Evolutionary conservation across 2,329 filamentous ascomycete genomes (phyloP).

Genomic region (Colletotrichum magnum): DNA sequence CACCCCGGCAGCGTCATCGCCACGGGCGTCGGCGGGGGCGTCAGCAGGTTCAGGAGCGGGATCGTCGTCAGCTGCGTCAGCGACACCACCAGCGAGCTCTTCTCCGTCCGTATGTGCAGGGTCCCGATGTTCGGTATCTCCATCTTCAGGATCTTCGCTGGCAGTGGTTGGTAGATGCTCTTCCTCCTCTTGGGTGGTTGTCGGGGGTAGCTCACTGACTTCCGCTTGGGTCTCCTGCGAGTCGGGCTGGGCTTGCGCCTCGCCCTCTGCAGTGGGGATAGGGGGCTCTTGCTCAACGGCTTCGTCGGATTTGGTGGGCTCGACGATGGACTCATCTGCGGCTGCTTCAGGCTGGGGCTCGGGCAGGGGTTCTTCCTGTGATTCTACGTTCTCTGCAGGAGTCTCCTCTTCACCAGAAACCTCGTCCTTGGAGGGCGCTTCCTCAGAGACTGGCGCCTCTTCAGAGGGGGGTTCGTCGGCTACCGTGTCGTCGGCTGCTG

Average conservation of each 20-base stretch:
- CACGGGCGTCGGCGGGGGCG: conserved; percentile 25
- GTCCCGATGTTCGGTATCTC: conserved; percentile 33
- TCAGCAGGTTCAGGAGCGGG: conserved; percentile 29
- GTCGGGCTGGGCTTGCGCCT: conserved; percentile 52
- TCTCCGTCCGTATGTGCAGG: conserved; percentile 25
- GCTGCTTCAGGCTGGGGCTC: neutral
- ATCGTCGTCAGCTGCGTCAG: conserved; percentile 30
- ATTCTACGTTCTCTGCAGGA: neutral
- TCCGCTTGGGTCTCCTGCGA: conserved; percentile 23
- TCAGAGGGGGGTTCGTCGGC: neutral
- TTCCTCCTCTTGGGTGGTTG: conserved; percentile 23
- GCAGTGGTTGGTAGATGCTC: conserved; percentile 30
- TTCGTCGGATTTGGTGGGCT: neutral
- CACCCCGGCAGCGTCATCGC: conserved; percentile 1
- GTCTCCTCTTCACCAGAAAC: neutral
- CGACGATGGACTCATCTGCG: neutral
- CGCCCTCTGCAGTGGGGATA: neutral
- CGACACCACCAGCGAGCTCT: conserved; percentile 29
- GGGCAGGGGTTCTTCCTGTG: neutral
- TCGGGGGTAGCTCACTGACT: conserved; percentile 35
- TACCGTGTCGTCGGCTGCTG: too few relatives aligned
- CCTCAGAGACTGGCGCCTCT: neutral
- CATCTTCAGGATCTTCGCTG: conserved; percentile 37
- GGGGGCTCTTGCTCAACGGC: neutral
- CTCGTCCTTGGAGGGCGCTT: neutral